Conservation (phyloP, 768 basidiomycete genomes). For the Podaxis sp. region DNA sequence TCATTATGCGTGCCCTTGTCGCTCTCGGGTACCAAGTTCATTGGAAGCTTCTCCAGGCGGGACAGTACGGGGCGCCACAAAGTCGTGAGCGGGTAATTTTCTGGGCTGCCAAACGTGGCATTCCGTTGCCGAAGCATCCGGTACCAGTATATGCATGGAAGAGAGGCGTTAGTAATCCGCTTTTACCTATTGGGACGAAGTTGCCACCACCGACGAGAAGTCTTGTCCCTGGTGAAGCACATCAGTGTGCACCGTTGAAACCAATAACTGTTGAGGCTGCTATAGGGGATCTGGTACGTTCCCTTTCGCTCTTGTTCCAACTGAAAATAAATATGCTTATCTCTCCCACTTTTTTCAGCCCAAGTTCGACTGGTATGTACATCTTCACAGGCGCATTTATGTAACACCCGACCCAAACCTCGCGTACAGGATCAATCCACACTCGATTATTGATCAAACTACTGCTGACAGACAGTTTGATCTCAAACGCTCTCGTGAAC, state of each 20-base stretch:
- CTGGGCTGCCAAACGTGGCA: conserved; percentile 55
- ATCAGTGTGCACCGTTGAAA: conserved; percentile 58
- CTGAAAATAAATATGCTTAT: too few relatives aligned
- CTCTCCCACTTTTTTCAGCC: conserved; percentile 33
- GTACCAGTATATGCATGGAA: conserved; percentile 54
- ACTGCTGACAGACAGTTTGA: neutral
- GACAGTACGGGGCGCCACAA: conserved; percentile 72
- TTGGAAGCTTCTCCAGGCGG: conserved; percentile 63
- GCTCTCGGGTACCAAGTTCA: conserved; percentile 73
- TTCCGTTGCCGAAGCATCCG: conserved; percentile 58
- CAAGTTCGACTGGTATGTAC: conserved; percentile 61
- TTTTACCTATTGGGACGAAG: conserved; percentile 39
- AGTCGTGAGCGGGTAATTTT: conserved; percentile 64
- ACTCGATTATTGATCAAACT: conserved; percentile 32
- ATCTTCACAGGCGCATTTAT: neutral
- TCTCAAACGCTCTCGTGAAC: conserved; percentile 27
- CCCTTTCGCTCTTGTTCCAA: conserved; percentile 2
- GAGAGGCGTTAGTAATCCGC: conserved; percentile 25
- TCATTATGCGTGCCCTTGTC: conserved; percentile 54
- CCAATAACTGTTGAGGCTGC: conserved; percentile 61
- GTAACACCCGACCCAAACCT: neutral
- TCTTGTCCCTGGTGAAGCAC: conserved; percentile 28
- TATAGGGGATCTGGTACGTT: conserved; percentile 62
- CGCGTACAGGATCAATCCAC: conserved; percentile 52
- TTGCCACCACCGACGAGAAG: conserved; percentile 42